Base-by-base conservation (phyloP, 371 early-diverging fungal genomes). In the Mucor saturninus region DNA sequence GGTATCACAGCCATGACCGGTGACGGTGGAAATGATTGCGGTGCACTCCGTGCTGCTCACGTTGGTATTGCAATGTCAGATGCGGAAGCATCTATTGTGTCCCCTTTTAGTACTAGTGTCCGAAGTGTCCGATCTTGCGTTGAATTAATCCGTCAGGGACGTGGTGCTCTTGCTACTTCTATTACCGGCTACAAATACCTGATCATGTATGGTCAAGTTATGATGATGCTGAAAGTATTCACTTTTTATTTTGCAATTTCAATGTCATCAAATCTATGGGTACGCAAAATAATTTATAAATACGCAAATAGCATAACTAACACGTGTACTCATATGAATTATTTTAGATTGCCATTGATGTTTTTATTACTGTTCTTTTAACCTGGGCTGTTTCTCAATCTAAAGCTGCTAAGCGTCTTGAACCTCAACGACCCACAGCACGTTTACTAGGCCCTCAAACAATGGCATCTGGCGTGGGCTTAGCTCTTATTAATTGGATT, bases 11-110 rank as follows among this genome's bases (percentile, higher is more conserved):
- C 90, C 31, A 93, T 95, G 92, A 92, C 92, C 65, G 98, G 98
- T 58, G 98, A 98, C 78, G 98, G 98, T 66, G 95, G 92, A 53
- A 98, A 98, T 79, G 98, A 98, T 73, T 92, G 94, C 65, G 95
- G 94, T 56, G 98, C 97, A 6, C 79, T 98, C 52, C 90, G 92
- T 63, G 92, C 89, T 40, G 92, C 96, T 11, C 95, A 95, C 65
- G 95, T 92, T 26, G 97, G 98, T 56, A 75, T 98, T 40, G 93
- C 96, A n/a, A 84, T 98, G 53, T 90, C 92, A 26, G 90, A 91
- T 57, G 89, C 94, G 39, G 94, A 93, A 70, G 89, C 93, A 1
- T 91, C 89, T 26, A 89, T 96, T 61, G 94, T 93, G n/a, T 87
- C 95, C 29, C 93, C 91, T 30, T 98, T 96, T 78, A 86, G 88